Conservation (phyloP, 1,139 yeast genomes). For the Nakaseomyces bracarensis region DNA sequence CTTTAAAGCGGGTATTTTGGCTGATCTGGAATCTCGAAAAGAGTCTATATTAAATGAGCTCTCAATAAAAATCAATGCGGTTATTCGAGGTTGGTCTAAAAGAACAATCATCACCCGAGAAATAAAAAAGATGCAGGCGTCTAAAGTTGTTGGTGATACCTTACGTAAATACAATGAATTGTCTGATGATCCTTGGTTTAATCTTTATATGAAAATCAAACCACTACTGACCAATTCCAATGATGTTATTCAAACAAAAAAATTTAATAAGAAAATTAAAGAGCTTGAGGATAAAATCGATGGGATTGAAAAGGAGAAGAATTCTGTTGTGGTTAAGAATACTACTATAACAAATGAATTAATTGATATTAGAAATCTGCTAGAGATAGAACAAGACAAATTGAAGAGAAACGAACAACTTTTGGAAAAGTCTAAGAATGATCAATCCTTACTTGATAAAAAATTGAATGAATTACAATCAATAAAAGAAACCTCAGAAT, state of each 20-base stretch:
- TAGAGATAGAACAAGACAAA: conserved; percentile 19
- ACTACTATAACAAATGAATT: conserved; percentile 34
- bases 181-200: conserved; percentile 78
- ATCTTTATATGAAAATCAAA: conserved; percentile 58
- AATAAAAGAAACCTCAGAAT: conserved; percentile 12
- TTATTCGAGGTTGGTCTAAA: conserved; percentile 53
- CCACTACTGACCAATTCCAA: conserved; percentile 67
- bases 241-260: conserved; percentile 48
- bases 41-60: conserved; percentile 54
- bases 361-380: conserved; percentile 30
- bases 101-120: conserved; percentile 46
- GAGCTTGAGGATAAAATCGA: conserved; percentile 40
- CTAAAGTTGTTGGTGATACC: conserved; percentile 59
- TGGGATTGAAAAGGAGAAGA: conserved; percentile 33
- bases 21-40: conserved; percentile 71
- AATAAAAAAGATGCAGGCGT: conserved; percentile 59
- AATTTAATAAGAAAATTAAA: conserved; percentile 51
- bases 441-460: conserved; percentile 11
- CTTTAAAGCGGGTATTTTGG: conserved; percentile 90
- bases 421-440: conserved; percentile 25
- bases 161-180: conserved; percentile 47
- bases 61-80: conserved; percentile 58
- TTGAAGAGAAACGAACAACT: conserved; percentile 15
- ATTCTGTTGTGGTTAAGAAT: conserved; percentile 28
- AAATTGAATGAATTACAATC: conserved; percentile 33